Base-by-base conservation (phyloP, 768 basidiomycete species). In the Psilocybe sp. region DNA sequence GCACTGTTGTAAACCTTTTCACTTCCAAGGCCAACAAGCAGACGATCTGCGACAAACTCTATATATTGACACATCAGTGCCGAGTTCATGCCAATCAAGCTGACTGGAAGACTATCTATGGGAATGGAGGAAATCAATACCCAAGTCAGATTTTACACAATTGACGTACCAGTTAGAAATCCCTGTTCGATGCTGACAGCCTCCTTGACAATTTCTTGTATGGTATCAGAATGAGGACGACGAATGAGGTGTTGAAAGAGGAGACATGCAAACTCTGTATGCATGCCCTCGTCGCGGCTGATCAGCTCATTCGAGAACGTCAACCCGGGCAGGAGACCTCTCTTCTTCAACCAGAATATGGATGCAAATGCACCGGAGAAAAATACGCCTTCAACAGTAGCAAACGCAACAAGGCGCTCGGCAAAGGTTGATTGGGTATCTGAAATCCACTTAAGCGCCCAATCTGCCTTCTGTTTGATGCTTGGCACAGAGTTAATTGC, bases 231-330 rank as follows among this genome's bases (percentile, higher is more conserved):
- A 62, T 93, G 90, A 0, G 94, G 90, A 5, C 89, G 78, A 37
- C 84, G 81, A 54, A 78, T 77, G 28, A 98, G 77, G 63, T 97
- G 89, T 46, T 78, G 81, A 69, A 95, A 94, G 33, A 97, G 77
- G 1, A 97, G 70, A 64, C 93, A 96, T 0, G 94, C 92, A 62
- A 97, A 95, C 67, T 98, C 94, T 62, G 93, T 96, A 68, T 98
- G 95, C 73, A 97, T 85, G 42, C 94, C 95, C 68, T 97, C 95
- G 57, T 97, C 95, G 12, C 95, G 82, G 47, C 88, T 90, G 69
- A 98, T 98, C 60, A 97, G 84, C 66, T 97, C 95, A 64, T 98
- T 98, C 13, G 93, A 96, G 69, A 95, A 97, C 0, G 95, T 94
- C 23, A 98, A 74, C 15, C 95, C 95, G 20, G 94, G 92, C 93